Conservation (phyloP, 164 flowering plant genomes). For the Saururus chinensis region DNA sequence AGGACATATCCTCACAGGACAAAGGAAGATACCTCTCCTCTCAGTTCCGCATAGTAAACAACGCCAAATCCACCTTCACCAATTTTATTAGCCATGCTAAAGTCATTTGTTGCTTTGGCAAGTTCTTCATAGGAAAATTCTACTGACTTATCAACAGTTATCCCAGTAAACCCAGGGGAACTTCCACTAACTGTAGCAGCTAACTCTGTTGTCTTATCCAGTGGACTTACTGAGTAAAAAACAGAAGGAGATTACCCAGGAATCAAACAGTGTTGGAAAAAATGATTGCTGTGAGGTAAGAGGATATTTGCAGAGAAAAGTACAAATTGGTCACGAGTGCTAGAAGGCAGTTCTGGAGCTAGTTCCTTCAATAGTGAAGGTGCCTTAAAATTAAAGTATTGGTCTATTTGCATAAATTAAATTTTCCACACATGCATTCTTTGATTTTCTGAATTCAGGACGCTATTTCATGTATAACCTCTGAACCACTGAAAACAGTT, state of each 20-base stretch:
- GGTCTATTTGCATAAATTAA: too few relatives aligned
- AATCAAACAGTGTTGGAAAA: too few relatives aligned
- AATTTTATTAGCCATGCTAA: constrained; percentile 64
- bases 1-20: neutral
- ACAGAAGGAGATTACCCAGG: neutral
- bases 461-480: too few relatives aligned
- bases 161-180: constrained; percentile 41
- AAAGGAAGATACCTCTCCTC: constrained; percentile 63
- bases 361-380: neutral
- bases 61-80: constrained; percentile 95
- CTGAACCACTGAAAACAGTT: too few relatives aligned
- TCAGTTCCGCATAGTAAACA: constrained; percentile 85
- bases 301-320: neutral
- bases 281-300: too few relatives aligned
- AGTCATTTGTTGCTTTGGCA: constrained; percentile 64
- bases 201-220: constrained; percentile 21
- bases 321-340: neutral
- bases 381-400: too few relatives aligned
- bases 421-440: too few relatives aligned
- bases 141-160: constrained; percentile 76
- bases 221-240: constrained; percentile 19
- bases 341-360: neutral
- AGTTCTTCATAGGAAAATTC: constrained; percentile 92
- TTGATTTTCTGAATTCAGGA: too few relatives aligned
- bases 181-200: constrained; percentile 22